Base-by-base conservation (phyloP, 164 flowering plant species). In the Stephania japonica region DNA sequence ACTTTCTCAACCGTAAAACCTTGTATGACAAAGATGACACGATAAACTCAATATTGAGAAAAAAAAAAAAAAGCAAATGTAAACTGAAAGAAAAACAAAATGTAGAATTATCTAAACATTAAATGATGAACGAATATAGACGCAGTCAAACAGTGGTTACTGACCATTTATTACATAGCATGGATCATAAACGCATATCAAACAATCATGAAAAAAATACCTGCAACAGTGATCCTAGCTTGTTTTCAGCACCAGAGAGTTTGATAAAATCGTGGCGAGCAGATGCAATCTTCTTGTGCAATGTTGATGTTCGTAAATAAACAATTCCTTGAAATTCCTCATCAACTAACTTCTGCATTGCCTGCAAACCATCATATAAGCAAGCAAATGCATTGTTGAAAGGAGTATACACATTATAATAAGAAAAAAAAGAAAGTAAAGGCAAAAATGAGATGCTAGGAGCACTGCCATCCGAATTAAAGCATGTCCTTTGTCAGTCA, bases 191-290 rank as follows among this genome's bases (percentile, higher is more conserved):
- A 65, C 27, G 1, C 26, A 47, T 18, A 68, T 44, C 32, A 68
- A 23, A 59, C 42, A 56, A 1, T 38, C 38, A 50, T 23, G 59
- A 75, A 69, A 63, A n/a, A n/a, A 63, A 19, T 21, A 92, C 98
- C 98, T 95, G 99, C 44, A 95, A 75, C 71, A 95, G 78, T 69
- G 95, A 87, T 75, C 91, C 98, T 81, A 95, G 80, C 89, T 95
- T 93, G 83, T 95, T 91, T 78, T 95, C 98, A 50, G 93, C 72
- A 68, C 98, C 99, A 68, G 98, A 87, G 76, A 95, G 90, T 75
- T 84, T 90, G 73, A 95, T 87, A 74, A 95, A 95, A 83, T 95
- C 97, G 85, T 95, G 99, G 13, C 98, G 97, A 79, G 97, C 96
- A 75, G 87, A 77, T 78, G 99, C 91, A 83, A 93, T 84, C 84